Percentiles rank a stretch among this genome's conserved stretches.
phyloP scores from a whole-genome alignment of 140 eudicot genomes.

The Cichorium intybus region DNA sequence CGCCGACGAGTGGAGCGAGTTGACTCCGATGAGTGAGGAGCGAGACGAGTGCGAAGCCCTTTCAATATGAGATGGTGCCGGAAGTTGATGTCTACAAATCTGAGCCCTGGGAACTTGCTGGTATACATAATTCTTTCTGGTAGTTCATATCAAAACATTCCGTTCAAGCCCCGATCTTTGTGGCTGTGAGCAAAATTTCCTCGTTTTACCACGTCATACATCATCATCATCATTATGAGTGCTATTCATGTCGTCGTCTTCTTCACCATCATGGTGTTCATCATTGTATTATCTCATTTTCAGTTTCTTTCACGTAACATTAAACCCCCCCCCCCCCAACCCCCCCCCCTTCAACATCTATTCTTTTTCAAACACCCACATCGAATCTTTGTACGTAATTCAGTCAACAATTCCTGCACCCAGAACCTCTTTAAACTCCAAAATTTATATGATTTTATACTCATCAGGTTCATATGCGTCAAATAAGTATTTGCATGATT shows the following conservation, averaged over 20 bases:
- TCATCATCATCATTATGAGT: conserved; percentile 38
- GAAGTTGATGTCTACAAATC: too few species aligned
- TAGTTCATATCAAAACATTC: too few species aligned
- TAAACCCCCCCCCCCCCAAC: too few species aligned
- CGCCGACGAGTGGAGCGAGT: conserved; percentile 70
- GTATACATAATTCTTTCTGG: too few species aligned
- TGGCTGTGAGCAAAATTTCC: conserved; percentile 16
- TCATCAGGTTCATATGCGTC: conserved; percentile 36
- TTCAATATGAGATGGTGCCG: too few species aligned
- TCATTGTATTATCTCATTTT: conserved; percentile 32
- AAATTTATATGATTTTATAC: background rate
- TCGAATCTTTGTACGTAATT: background rate
- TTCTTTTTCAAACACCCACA: background rate
- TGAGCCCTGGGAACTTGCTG: too few species aligned
- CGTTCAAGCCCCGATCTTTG: too few species aligned
- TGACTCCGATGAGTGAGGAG: conserved; percentile 72
- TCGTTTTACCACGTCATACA: conserved; percentile 14
- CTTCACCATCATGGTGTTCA: conserved; percentile 35
- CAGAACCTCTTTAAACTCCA: background rate
- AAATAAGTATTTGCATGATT: conserved; percentile 17
- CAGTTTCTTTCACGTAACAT: conserved; percentile 40
- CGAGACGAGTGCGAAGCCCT: conserved; percentile 89
- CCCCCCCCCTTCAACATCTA: background rate
- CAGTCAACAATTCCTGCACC: background rate
- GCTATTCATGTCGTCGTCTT: conserved; percentile 22